A percentile compares a stretch with the other conserved stretches of the same genome.
phyloP scores from a whole-genome alignment of 2,329 filamentous ascomycete genomes.

The Colletotrichum lindemuthianum region DNA sequence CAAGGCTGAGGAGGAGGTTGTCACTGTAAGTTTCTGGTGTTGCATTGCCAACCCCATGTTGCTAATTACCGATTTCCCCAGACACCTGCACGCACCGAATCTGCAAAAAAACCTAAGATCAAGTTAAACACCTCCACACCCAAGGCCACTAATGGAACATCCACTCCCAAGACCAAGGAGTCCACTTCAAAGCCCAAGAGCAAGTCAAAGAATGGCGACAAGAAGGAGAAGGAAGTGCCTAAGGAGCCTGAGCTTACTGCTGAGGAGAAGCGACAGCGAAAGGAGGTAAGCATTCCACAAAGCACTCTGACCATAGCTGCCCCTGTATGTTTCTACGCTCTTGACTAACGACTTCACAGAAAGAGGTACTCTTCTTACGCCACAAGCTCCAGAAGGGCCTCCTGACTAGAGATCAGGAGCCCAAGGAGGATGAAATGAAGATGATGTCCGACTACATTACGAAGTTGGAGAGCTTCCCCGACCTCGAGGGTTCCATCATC shows the following conservation, averaged over 20 bases:
- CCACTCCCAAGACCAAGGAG: conserved; percentile 66
- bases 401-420: conserved; percentile 82
- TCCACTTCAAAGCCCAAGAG: conserved; percentile 63
- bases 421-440: conserved; percentile 87
- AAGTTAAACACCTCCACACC: conserved; percentile 73
- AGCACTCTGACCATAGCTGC: conserved; percentile 12
- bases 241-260: conserved; percentile 68
- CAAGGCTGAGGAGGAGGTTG: conserved; percentile 84
- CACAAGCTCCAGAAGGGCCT: conserved; percentile 97
- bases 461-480: conserved; percentile 81
- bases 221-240: conserved; percentile 63
- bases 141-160: conserved; percentile 73
- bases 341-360: conserved; percentile 57
- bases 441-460: conserved; percentile 80
- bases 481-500: conserved; percentile 91
- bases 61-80: conserved; percentile 40
- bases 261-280: conserved; percentile 67
- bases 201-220: conserved; percentile 66
- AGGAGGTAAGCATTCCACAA: conserved; percentile 58
- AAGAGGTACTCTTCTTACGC: conserved; percentile 89
- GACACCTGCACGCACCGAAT: conserved; percentile 68
- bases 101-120: conserved; percentile 75
- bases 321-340: not conserved
- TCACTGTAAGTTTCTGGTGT: conserved; percentile 50
- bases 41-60: not conserved